phyloP scores from a whole-genome alignment of 495 filamentous ascomycete species.

The Xylaria palmicola region DNA sequence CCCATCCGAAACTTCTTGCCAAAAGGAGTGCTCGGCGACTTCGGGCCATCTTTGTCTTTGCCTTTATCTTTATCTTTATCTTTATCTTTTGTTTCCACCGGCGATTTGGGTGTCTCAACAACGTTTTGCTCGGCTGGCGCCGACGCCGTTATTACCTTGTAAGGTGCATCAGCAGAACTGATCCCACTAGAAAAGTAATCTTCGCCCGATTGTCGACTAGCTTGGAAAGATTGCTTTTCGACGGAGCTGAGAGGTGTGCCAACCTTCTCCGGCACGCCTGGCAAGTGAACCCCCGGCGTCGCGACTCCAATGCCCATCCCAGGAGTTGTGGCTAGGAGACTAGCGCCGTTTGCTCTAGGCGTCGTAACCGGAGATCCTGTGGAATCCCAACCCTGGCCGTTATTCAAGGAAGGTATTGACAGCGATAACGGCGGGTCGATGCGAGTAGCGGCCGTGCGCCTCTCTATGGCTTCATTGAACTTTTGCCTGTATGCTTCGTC shows the following conservation, averaged over 20 bases:
- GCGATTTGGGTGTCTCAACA: slow-evolving; percentile 48
- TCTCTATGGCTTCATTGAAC: slow-evolving; percentile 61
- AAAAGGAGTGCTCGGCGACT: slow-evolving; percentile 68
- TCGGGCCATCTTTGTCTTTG: slow-evolving; percentile 61
- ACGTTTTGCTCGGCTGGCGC: slow-evolving; percentile 34
- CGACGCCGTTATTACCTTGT: slow-evolving; percentile 36
- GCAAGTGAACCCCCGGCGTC: slow-evolving; percentile 58
- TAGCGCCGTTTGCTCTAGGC: slow-evolving; percentile 61
- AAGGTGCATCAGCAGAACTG: slow-evolving; percentile 33
- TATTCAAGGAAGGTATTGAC: slow-evolving; percentile 62
- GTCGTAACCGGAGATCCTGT: slow-evolving; percentile 47
- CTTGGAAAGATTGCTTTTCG: slow-evolving; percentile 35
- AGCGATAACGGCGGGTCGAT: slow-evolving; percentile 64
- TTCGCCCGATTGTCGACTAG: slow-evolving; percentile 40
- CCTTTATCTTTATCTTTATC: slow-evolving; percentile 10
- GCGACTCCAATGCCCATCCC: slow-evolving; percentile 76
- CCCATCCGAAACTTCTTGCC: slow-evolving; percentile 86
- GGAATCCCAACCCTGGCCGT: slow-evolving; percentile 43
- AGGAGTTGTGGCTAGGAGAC: slow-evolving; percentile 65
- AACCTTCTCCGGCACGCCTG: slow-evolving; percentile 39
- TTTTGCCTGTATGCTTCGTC: slow-evolving; percentile 70
- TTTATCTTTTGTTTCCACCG: slow-evolving; percentile 53
- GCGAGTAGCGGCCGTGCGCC: slow-evolving; percentile 52
- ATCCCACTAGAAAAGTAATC: slow-evolving; percentile 51
- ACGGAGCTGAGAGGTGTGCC: slow-evolving; percentile 38